phyloP scores from a whole-genome alignment of 768 basidiomycete species.

The Leccinum uliginosum region DNA sequence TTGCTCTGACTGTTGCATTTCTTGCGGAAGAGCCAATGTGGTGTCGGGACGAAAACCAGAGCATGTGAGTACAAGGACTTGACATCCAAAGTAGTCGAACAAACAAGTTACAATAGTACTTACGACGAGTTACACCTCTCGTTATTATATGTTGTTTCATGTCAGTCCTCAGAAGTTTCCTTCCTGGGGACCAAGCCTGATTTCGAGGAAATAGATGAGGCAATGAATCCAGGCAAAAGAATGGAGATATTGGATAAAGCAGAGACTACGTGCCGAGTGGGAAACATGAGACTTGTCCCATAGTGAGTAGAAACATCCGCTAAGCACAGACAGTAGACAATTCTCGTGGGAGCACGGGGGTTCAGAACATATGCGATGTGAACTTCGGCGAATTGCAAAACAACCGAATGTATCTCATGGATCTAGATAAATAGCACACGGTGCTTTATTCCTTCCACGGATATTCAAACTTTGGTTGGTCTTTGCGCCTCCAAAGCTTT shows the following conservation, averaged over 20 bases:
- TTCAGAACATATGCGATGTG: background rate
- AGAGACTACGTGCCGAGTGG: background rate
- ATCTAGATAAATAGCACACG: background rate
- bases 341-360: background rate
- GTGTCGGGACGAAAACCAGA: background rate
- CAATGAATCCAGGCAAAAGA: background rate
- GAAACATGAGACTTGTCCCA: background rate
- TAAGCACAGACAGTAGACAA: background rate
- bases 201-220: background rate
- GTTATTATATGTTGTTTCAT: too few relatives aligned
- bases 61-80: background rate
- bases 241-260: background rate
- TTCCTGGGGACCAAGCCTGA: background rate
- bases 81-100: too few relatives aligned
- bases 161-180: background rate
- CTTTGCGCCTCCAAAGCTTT: conserved; percentile 88
- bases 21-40: too few relatives aligned
- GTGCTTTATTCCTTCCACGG: conserved; percentile 72
- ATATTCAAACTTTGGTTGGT: conserved; percentile 81
- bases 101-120: too few relatives aligned
- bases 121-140: too few relatives aligned
- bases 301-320: too few relatives aligned
- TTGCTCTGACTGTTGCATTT: too few relatives aligned
- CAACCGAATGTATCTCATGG: background rate
- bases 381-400: background rate